A percentile compares a stretch with the other conserved stretches of the same genome.
Evolutionary conservation across 2,329 filamentous ascomycete genomes (phyloP).

Genomic region (Aurifilum marmelostoma): DNA sequence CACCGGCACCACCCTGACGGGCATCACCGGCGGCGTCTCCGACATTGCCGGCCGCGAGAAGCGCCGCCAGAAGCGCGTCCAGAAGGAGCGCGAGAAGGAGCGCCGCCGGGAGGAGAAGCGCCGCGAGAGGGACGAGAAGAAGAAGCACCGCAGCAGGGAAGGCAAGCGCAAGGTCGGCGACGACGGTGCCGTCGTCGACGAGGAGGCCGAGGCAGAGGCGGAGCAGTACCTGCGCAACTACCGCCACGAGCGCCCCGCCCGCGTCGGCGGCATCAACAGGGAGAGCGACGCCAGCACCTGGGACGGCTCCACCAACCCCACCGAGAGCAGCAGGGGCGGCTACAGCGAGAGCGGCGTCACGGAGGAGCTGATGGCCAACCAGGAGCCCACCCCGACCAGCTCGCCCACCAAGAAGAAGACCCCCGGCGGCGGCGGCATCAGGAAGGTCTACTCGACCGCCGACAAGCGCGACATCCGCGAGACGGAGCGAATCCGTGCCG

Average conservation of each 20-base stretch:
- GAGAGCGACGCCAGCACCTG: conserved; percentile 77
- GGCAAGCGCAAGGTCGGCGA: conserved; percentile 52
- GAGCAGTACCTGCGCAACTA: conserved; percentile 77
- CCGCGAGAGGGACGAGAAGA: conserved; percentile 41
- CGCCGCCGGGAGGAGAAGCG: conserved; percentile 42
- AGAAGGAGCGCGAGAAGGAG: conserved; percentile 55
- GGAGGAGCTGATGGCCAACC: conserved; percentile 63
- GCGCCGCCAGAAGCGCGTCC: conserved; percentile 54
- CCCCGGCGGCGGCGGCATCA: conserved; percentile 49
- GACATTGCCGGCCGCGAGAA: conserved; percentile 60
- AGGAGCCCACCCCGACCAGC: conserved; percentile 59
- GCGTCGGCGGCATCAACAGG: conserved; percentile 87
- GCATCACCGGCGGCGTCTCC: conserved; percentile 61
- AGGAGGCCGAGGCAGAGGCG: conserved; percentile 64
- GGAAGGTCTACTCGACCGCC: conserved; percentile 65
- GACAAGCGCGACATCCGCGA: conserved; percentile 58
- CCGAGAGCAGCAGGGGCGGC: conserved; percentile 53
- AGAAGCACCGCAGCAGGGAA: conserved; percentile 36
- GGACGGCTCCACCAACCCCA: conserved; percentile 72
- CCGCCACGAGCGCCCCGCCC: conserved; percentile 81
- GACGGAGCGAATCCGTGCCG: conserved; percentile 57
- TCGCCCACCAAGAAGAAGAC: conserved; percentile 51
- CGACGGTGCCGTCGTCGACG: conserved; percentile 66
- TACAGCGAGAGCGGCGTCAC: conserved; percentile 50
- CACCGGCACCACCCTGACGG: conserved; percentile 45